Conservation (phyloP, 148 eudicot species). For the Polygonum maritimum region DNA sequence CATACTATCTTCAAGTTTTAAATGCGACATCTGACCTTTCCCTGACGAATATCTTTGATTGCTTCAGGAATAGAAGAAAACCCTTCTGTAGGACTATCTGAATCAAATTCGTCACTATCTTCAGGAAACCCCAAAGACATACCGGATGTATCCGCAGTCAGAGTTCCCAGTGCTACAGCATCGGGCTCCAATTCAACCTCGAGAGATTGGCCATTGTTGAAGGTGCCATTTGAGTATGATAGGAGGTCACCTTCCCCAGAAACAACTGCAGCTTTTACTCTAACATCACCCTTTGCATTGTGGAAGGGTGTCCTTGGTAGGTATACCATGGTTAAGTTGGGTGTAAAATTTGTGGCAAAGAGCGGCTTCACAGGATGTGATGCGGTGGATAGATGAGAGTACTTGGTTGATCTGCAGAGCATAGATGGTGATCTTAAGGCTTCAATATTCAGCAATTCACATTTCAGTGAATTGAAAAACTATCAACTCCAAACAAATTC, state of each 20-base stretch:
- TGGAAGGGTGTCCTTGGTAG: constrained; percentile 20
- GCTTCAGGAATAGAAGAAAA: constrained; percentile 90
- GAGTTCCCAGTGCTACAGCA: constrained; percentile 46
- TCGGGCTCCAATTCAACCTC: constrained; percentile 65
- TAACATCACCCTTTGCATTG: constrained; percentile 23
- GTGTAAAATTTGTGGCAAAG: constrained; percentile 16
- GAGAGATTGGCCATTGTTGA: constrained; percentile 27
- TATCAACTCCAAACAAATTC: neutral
- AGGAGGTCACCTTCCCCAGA: constrained; percentile 58
- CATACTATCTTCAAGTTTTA: neutral
- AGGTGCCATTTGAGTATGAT: constrained; percentile 29
- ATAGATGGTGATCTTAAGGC: neutral
- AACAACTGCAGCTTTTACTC: constrained; percentile 43
- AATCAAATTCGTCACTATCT: constrained; percentile 56
- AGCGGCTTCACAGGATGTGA: constrained; percentile 11
- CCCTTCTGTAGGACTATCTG: constrained; percentile 66
- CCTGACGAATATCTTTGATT: constrained; percentile 83
- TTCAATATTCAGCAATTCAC: neutral
- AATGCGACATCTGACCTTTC: constrained; percentile 53
- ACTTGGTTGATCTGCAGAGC: neutral
- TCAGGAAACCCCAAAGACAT: constrained; percentile 33
- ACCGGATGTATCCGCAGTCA: constrained; percentile 65
- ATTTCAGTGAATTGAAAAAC: neutral
- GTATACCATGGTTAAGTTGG: constrained; percentile 15
- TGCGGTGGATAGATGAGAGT: neutral